Evolutionary conservation across 176 grass and related monocot species (phyloP).

Genomic region (Phyllostachys edulis): DNA sequence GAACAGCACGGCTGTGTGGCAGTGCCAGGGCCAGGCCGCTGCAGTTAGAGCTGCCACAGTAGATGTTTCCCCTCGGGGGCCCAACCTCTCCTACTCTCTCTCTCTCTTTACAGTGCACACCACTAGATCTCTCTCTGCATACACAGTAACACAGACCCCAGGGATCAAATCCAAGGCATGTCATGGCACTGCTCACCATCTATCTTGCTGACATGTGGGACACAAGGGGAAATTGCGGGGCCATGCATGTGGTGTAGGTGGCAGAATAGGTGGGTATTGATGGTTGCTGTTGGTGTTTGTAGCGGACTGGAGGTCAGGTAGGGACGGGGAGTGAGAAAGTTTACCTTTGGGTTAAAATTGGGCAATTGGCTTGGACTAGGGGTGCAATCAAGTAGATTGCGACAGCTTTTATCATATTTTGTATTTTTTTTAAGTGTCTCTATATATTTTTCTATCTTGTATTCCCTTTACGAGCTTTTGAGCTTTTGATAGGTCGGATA

Average conservation of each 20-base stretch:
- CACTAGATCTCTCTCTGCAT: not conserved
- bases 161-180: not conserved
- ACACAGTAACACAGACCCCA: not conserved
- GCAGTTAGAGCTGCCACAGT: constrained; percentile 16
- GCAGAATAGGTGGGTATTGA: constrained; percentile 10
- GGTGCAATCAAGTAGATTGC: no score
- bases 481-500: no score
- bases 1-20: constrained; percentile 41
- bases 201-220: not conserved
- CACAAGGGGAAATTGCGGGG: not conserved
- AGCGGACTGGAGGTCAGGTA: not conserved
- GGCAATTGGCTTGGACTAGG: no score
- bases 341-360: constrained; percentile 21
- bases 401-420: no score
- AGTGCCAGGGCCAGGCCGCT: constrained; percentile 18
- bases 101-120: not conserved
- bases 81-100: not conserved
- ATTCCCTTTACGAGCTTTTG: no score
- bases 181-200: not conserved
- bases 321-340: not conserved
- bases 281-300: not conserved
- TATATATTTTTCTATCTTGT: no score
- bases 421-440: no score
- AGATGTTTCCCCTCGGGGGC: constrained; percentile 8
- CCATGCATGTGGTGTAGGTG: not conserved